Evolutionary conservation across 176 grass and related monocot species (phyloP).

Genomic region (Ensete glaucum): DNA sequence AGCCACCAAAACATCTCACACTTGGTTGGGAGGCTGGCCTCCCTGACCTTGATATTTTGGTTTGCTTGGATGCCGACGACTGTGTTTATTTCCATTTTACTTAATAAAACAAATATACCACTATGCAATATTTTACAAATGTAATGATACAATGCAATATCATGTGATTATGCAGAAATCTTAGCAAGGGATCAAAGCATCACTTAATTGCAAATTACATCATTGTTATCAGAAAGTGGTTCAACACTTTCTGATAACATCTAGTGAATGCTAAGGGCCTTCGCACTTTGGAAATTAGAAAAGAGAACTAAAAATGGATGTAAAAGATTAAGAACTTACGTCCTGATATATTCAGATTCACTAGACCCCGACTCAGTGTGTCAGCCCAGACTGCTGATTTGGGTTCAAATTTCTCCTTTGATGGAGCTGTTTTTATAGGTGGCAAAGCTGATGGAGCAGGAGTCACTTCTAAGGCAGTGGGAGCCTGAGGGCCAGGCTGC

Average conservation of each 20-base stretch:
- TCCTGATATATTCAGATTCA: constrained; percentile 66
- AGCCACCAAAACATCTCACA: too few species aligned
- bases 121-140: neutral
- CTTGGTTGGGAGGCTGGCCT: too few species aligned
- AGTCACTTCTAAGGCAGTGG: neutral
- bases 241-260: neutral
- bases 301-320: constrained; percentile 1
- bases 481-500: neutral
- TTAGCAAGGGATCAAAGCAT: neutral
- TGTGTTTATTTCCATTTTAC: too few species aligned
- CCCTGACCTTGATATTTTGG: too few species aligned
- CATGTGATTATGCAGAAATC: neutral
- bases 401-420: constrained; percentile 19
- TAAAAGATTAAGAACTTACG: constrained; percentile 37
- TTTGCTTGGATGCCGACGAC: too few species aligned
- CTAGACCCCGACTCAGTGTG: constrained; percentile 74
- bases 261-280: neutral
- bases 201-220: neutral
- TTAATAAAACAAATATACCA: neutral
- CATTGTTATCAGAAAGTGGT: neutral
- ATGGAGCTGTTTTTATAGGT: constrained; percentile 5
- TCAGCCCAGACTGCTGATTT: constrained; percentile 87
- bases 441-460: constrained; percentile 16
- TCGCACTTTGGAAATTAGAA: neutral
- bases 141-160: neutral